A percentile compares a stretch with the other conserved stretches of the same genome.
These are phyloP conservation scores for Magnaporthiopsis incrustans DNA, from an alignment of 2,329 filamentous ascomycete genomes.

Conservation along the genomic window DNA sequence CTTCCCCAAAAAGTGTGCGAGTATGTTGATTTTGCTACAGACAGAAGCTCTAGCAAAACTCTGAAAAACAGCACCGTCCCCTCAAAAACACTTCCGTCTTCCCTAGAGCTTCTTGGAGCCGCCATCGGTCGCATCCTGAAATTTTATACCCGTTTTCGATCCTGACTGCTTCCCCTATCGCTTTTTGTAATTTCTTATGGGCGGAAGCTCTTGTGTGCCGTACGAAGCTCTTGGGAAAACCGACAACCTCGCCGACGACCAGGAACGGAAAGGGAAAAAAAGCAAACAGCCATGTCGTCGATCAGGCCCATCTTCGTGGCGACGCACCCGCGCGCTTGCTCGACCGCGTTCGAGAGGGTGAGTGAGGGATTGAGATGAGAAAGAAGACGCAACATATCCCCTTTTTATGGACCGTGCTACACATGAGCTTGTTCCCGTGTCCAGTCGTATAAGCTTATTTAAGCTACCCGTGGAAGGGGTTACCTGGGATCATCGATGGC, in stretches of 20 bases:
- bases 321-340: conserved; percentile 91
- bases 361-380: conserved; percentile 20
- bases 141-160: background rate
- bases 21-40: background rate
- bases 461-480: too few relatives aligned
- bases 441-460: background rate
- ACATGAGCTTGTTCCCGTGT: background rate
- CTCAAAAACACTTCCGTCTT: background rate
- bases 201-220: background rate
- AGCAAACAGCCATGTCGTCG: background rate
- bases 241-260: background rate
- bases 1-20: background rate
- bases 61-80: background rate
- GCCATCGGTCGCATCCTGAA: background rate
- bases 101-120: background rate
- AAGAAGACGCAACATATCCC: conserved; percentile 1
- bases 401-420: background rate
- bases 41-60: background rate
- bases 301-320: conserved; percentile 70
- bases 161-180: background rate
- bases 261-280: background rate
- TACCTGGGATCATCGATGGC: background rate
- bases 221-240: conserved; percentile 2
- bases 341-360: conserved; percentile 94
- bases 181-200: background rate